These are phyloP conservation scores for Candida insectorum DNA, from an alignment of 805 yeast genomes.

Conservation along the genomic window DNA sequence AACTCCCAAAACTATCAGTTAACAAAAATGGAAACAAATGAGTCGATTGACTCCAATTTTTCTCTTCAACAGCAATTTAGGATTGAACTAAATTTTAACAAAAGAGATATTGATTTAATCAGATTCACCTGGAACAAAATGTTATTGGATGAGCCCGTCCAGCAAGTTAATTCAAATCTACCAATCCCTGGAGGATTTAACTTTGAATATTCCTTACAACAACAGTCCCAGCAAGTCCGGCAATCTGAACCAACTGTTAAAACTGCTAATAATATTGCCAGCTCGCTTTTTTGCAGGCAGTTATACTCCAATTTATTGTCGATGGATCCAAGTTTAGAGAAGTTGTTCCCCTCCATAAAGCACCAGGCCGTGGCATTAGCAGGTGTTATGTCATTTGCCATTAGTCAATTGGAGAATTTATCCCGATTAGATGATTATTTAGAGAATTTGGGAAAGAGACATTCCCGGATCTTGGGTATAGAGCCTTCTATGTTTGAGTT, in stretches of 20 bases:
- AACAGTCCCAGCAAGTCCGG: constrained; percentile 11
- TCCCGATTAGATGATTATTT: constrained; percentile 56
- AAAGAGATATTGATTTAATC: constrained; percentile 42
- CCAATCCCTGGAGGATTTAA: constrained; percentile 40
- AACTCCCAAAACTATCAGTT: constrained; percentile 18
- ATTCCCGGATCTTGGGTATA: constrained; percentile 70
- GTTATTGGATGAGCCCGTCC: constrained; percentile 33
- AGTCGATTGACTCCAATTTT: constrained; percentile 20
- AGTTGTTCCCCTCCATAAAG: constrained; percentile 66
- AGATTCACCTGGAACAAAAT: constrained; percentile 47
- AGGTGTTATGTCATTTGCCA: constrained; percentile 68
- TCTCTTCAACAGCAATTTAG: constrained; percentile 13
- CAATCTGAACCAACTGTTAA: constrained; percentile 10
- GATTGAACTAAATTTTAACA: constrained; percentile 19
- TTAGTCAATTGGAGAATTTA: constrained; percentile 60
- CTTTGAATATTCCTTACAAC: constrained; percentile 4
- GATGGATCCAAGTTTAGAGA: constrained; percentile 59
- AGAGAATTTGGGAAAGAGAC: constrained; percentile 65
- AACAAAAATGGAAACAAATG: constrained; percentile 19
- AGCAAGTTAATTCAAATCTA: constrained; percentile 10
- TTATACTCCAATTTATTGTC: constrained; percentile 66
- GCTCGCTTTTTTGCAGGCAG: constrained; percentile 69
- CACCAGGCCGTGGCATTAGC: constrained; percentile 82
- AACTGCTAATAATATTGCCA: constrained; percentile 22
- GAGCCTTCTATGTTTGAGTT: constrained; percentile 64